Percentiles rank a stretch among this genome's conserved stretches.
Evolutionary conservation across 257 asterid genomes (phyloP).

Genomic region (Solanum tacnaense): DNA sequence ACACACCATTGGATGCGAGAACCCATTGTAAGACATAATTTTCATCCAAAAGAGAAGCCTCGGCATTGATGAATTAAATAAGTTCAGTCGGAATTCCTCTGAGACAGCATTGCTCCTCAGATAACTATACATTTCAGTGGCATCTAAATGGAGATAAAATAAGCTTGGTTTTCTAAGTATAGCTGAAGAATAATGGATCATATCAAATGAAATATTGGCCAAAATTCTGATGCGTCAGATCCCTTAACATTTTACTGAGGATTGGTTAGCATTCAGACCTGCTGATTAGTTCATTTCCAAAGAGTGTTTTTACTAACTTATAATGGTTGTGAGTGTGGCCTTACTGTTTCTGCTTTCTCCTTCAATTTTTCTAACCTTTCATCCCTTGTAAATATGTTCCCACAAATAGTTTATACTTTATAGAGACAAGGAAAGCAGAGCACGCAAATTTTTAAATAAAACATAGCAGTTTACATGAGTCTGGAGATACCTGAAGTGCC

Average conservation of each 20-base stretch:
- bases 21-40: neutral
- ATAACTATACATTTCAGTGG: neutral
- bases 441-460: neutral
- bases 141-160: neutral
- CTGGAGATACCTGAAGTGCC: constrained; percentile 69
- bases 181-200: neutral
- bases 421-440: neutral
- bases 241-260: neutral
- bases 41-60: neutral
- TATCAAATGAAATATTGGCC: neutral
- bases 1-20: neutral
- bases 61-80: neutral
- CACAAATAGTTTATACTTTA: neutral
- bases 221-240: neutral
- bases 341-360: neutral
- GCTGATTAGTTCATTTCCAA: neutral
- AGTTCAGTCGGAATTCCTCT: neutral
- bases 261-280: neutral
- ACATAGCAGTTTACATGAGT: neutral
- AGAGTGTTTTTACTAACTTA: neutral
- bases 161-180: neutral
- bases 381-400: neutral
- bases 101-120: neutral
- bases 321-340: neutral
- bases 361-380: neutral